Evolutionary conservation across 2,329 filamentous ascomycete species (phyloP).

Genomic region (Myriosclerotinia duriaeana): DNA sequence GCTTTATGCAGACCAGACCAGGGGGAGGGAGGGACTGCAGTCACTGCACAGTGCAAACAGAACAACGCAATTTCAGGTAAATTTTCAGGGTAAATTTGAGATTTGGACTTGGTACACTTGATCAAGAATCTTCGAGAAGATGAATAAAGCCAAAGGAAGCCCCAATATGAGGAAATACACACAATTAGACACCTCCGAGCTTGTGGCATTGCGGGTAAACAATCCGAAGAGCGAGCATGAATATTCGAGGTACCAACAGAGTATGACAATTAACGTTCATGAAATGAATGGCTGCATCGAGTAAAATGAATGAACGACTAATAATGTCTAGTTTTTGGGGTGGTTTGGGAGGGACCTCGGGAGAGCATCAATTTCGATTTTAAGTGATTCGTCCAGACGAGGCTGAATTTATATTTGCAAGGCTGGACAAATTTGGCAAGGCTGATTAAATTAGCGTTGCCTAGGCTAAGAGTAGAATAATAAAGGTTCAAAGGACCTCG

Average conservation of each 20-base stretch:
- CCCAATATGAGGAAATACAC: neutral
- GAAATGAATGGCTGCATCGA: neutral
- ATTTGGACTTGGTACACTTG: slow-evolving; percentile 5
- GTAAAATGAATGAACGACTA: too few species aligned
- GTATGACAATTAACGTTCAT: neutral
- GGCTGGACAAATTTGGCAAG: neutral
- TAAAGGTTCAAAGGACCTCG: neutral
- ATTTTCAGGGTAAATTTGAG: neutral
- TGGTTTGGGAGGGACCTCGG: neutral
- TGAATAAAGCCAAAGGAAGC: neutral
- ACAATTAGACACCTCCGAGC: neutral
- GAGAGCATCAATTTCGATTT: too few species aligned
- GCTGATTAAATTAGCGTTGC: neutral
- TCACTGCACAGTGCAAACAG: neutral
- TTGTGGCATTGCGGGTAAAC: neutral
- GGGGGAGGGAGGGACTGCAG: neutral
- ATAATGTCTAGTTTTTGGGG: too few species aligned
- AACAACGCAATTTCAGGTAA: too few species aligned
- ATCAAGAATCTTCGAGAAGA: neutral
- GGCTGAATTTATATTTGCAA: neutral
- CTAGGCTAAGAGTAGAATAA: neutral
- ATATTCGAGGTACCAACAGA: neutral
- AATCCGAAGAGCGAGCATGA: neutral
- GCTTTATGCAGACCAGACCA: slow-evolving; percentile 10
- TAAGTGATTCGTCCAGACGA: neutral